Evolutionary conservation across 495 filamentous ascomycete genomes (phyloP).

Genomic region (Paragyromitra xinjiangensis): DNA sequence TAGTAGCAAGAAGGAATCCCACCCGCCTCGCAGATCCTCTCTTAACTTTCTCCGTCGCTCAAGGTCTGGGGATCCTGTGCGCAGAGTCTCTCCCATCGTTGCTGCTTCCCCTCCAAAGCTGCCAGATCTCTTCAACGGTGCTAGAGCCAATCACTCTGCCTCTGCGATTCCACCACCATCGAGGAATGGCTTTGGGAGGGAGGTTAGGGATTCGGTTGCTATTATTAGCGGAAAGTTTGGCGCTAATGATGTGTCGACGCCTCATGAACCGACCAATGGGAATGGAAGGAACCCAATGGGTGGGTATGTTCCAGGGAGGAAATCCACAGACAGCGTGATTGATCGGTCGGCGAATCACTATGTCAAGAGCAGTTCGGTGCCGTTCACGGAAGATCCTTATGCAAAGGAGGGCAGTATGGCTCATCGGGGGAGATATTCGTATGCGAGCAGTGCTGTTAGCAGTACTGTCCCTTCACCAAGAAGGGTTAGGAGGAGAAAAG

Average conservation of each 20-base stretch:
- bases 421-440: conserved; percentile 94
- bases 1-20: conserved; percentile 49
- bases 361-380: conserved; percentile 50
- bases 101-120: conserved; percentile 72
- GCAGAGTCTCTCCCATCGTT: conserved; percentile 69
- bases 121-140: conserved; percentile 73
- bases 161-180: conserved; percentile 68
- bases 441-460: conserved; percentile 90
- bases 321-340: conserved; percentile 60
- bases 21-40: conserved; percentile 61
- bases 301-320: conserved; percentile 58
- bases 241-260: conserved; percentile 57
- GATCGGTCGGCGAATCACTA: conserved; percentile 41
- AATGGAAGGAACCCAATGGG: conserved; percentile 51
- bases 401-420: conserved; percentile 92
- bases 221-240: conserved; percentile 67
- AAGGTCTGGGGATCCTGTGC: conserved; percentile 79
- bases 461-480: conserved; percentile 88
- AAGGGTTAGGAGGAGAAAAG: conserved; percentile 90
- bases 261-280: conserved; percentile 44
- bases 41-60: conserved; percentile 78
- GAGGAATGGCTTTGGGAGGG: conserved; percentile 76
- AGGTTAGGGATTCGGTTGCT: conserved; percentile 71
- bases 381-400: conserved; percentile 71
- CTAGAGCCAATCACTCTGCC: conserved; percentile 38